Evolutionary conservation across 805 yeast species (phyloP), one percentile per base, ranked within the genome.

Genomic region (Wickerhamomyces chaumierensis): DNA sequence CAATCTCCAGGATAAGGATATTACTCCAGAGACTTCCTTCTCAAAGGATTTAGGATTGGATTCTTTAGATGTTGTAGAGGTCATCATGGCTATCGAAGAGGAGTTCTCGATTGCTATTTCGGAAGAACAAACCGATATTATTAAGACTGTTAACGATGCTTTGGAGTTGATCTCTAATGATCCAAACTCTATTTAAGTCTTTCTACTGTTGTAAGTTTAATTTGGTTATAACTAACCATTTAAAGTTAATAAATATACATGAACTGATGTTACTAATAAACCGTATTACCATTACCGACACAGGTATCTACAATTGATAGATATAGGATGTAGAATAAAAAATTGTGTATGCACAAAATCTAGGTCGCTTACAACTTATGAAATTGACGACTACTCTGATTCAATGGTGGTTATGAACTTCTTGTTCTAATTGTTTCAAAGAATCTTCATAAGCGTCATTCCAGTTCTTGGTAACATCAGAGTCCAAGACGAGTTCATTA

Each of bases 71-170:
- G 68, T 78, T 38, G 84, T 78, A 40, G 86, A 79, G 57, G 78
- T 81, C 21, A 64, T 78, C 39, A 81, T 79, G 70, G 84, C 82
- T 44, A 69, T 79, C 49, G 86, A 79, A 59, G 78, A 75, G 57
- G 75, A 79, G 58, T 73, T 73, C 51, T 73, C 71, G 49, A 65
- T 73, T 56, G 78, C 73, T 31, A 79, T 81, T 54, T 83, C 90
- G 28, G 94, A 83, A 64, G 75, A 79, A 56, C 79, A 81, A 52
- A 86, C 94, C 39, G 95, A 86, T 57, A 82, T 78, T 57, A 80
- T 86, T 62, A 81, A 78, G 65, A 81, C 94, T 36, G 85, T 86
- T 46, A 81, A 81, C 49, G 90, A 85, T 65, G 94, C 94, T 41
- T 71, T 83, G 48, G 80, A 83, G 52, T 79, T 82, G 65, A 81